Evolutionary conservation across 768 basidiomycete genomes (phyloP), one percentile per base, ranked within the genome.

Genomic region (Mycena floridula): DNA sequence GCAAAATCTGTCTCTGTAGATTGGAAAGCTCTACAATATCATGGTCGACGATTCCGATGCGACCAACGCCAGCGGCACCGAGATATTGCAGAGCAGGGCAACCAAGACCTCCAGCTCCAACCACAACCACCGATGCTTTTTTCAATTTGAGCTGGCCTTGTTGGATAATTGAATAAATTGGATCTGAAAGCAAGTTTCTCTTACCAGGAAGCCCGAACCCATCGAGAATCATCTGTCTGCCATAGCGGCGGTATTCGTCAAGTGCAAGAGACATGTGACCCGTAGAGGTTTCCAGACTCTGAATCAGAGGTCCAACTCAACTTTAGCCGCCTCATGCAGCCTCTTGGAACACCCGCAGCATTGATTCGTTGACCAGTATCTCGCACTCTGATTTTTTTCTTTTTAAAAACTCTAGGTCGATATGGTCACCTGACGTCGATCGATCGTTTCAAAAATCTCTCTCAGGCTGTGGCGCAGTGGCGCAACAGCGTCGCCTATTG

Each of bases 21-120:
- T 98, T 98, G 12, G 90, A 93, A 2, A 86, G 54, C 49, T 93
- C 89, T 42, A 98, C 91, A 4, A 64, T 64, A 57, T 98, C 94
- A 57, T 89, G 85, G 61, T 98, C 94, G 40, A 95, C 70, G 27
- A 98, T 85, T 6, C 82, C 88, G 41, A 98, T 75, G 30, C 73
- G 73, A 89, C 95, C 95, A 47, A 98, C 74, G 21, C 96, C 96
- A 12, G 90, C 87, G 6, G 91, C 89, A 4, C 81, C 90, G 9
- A 99, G 79, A 62, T 98, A 96, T 58, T 96, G 91, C 37, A 99
- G 70, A 30, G 89, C 90, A 38, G 96, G 93, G 61, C 96, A 98
- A 9, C 96, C 96, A 11, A 99, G 73, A 7, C 96, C 96, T 0
- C 96, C 96, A 13, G 94, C 96, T 22, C 96, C 96, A 3, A 97